Evolutionary conservation across 1,284 basidiomycete species (phyloP).

Genomic region (Fomes fomentarius): DNA sequence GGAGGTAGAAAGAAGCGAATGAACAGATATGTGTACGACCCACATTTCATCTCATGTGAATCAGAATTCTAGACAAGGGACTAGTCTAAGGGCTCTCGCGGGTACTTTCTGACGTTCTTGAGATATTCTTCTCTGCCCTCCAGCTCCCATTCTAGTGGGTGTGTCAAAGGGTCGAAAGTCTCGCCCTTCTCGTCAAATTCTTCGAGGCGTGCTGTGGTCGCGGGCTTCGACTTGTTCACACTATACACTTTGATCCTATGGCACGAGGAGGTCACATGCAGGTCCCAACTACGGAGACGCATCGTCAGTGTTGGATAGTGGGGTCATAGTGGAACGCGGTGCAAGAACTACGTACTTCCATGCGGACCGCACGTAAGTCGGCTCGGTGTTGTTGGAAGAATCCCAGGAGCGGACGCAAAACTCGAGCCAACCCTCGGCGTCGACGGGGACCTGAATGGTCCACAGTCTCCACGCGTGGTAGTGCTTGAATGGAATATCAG

Average conservation of each 20-base stretch:
- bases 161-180: slow-evolving; percentile 44
- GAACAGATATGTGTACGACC: too few species aligned
- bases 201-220: slow-evolving; percentile 45
- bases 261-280: slow-evolving; percentile 58
- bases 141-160: slow-evolving; percentile 43
- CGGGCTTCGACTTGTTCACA: slow-evolving; percentile 47
- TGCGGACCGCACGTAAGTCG: slow-evolving; percentile 56
- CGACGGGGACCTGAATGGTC: slow-evolving; percentile 54
- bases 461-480: slow-evolving; percentile 60
- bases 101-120: slow-evolving; percentile 36
- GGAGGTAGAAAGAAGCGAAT: too few species aligned
- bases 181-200: slow-evolving; percentile 43
- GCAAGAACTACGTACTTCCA: slow-evolving; percentile 49
- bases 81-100: slow-evolving; percentile 36
- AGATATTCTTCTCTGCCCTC: slow-evolving; percentile 45
- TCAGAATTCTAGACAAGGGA: too few species aligned
- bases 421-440: slow-evolving; percentile 61
- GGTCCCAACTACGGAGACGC: slow-evolving; percentile 46
- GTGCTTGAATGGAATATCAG: slow-evolving; percentile 33
- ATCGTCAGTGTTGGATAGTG: background rate
- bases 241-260: slow-evolving; percentile 59
- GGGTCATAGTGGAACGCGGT: background rate
- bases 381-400: slow-evolving; percentile 60
- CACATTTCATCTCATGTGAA: too few species aligned
- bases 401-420: slow-evolving; percentile 64